Conservation (phyloP, 495 filamentous ascomycete species). For the Bathelium albidoporum region DNA sequence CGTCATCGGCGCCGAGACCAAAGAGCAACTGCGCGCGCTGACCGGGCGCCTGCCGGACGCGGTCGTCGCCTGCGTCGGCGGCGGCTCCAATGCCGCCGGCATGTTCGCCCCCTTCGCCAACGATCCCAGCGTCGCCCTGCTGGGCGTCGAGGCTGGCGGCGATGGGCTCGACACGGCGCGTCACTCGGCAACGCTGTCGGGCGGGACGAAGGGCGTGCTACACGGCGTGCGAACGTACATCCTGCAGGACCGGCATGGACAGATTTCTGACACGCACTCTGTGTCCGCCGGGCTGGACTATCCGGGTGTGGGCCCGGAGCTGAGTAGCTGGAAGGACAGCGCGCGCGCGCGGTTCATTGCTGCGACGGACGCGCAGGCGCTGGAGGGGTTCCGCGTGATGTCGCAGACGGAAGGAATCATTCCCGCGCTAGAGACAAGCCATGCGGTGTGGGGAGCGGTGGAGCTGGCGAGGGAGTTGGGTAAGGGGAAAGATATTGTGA, state of each 20-base stretch:
- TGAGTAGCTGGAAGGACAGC: conserved; percentile 84
- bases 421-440: conserved; percentile 84
- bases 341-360: conserved; percentile 79
- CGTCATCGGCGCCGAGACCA: conserved; percentile 87
- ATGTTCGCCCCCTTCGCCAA: conserved; percentile 96
- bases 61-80: conserved; percentile 91
- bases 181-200: conserved; percentile 83
- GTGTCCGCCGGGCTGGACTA: conserved; percentile 97
- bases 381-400: conserved; percentile 77
- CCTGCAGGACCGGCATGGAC: conserved; percentile 80
- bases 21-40: conserved; percentile 70
- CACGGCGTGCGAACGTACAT: conserved; percentile 96
- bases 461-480: conserved; percentile 86
- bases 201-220: conserved; percentile 81
- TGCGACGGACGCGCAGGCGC: conserved; percentile 84
- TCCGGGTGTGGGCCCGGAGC: conserved; percentile 89
- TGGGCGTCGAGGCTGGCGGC: conserved; percentile 94
- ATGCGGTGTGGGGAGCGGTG: conserved; percentile 82
- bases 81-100: conserved; percentile 80
- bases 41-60: conserved; percentile 86
- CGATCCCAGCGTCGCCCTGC: conserved; percentile 71
- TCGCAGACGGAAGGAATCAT: conserved; percentile 90
- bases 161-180: conserved; percentile 79
- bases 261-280: conserved; percentile 90
- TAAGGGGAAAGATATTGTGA: conserved; percentile 82